These are phyloP conservation scores for Phytophthora sansomeana DNA, from an alignment of 352 stramenopile genomes.

Conservation along the genomic window DNA sequence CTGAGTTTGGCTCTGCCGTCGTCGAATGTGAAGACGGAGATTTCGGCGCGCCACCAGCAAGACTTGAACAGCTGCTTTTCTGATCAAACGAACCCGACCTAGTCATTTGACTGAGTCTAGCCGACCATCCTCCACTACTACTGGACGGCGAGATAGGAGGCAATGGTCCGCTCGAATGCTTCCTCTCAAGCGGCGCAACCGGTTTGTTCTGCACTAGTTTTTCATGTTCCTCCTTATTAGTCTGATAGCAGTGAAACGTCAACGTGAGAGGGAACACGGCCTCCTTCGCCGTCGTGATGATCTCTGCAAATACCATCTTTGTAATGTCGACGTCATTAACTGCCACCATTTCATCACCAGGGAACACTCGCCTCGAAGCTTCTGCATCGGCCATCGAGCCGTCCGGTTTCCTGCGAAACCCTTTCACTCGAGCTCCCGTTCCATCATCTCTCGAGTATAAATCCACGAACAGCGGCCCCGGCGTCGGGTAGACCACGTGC, in stretches of 20 bases:
- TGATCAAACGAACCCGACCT: conserved; percentile 69
- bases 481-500: conserved; percentile 58
- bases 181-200: conserved; percentile 20
- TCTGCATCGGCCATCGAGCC: conserved; percentile 63
- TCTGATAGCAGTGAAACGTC: conserved; percentile 59
- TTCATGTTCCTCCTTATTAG: conserved; percentile 29
- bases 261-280: conserved; percentile 75
- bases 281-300: conserved; percentile 72
- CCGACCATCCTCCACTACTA: conserved; percentile 42
- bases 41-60: conserved; percentile 13
- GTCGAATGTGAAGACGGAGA: conserved; percentile 29
- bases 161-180: conserved; percentile 33
- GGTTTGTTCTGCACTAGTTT: conserved; percentile 22
- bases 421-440: conserved; percentile 74
- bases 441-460: conserved; percentile 79
- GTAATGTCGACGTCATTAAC: conserved; percentile 75
- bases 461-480: conserved; percentile 72
- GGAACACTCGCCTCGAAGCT: conserved; percentile 57
- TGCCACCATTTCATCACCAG: conserved; percentile 72
- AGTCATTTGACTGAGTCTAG: conserved; percentile 57
- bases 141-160: conserved; percentile 54
- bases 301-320: conserved; percentile 62
- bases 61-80: conserved; percentile 32
- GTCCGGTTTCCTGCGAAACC: conserved; percentile 71
- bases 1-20: conserved; percentile 32